Conservation (phyloP, 225 moss, liverwort and hornwort genomes). For the Rhytidiadelphus loreus region DNA sequence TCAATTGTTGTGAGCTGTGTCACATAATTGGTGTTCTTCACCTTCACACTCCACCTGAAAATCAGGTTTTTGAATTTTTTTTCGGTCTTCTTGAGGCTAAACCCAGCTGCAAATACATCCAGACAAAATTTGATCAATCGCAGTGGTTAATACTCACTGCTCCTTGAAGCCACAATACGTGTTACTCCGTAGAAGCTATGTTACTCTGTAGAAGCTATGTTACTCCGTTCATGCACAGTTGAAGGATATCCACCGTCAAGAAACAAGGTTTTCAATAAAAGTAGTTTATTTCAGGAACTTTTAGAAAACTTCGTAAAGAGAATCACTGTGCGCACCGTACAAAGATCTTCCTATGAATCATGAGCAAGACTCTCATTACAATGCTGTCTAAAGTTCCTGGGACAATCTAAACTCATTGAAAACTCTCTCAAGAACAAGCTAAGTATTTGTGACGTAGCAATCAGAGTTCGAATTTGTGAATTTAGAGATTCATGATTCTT, state of each 20-base stretch:
- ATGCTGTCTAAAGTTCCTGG: background rate
- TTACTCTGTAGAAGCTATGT: background rate
- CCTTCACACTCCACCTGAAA: constrained; percentile 37
- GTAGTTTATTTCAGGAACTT: background rate
- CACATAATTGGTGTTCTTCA: constrained; percentile 25
- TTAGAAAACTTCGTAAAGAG: background rate
- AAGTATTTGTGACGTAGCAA: background rate
- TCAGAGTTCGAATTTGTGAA: background rate
- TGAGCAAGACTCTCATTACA: background rate
- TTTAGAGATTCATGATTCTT: background rate
- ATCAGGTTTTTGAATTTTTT: constrained; percentile 19
- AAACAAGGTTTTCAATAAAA: background rate
- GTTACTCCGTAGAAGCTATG: background rate
- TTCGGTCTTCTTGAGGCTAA: constrained; percentile 11
- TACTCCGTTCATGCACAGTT: background rate
- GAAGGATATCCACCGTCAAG: background rate
- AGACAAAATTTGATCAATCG: background rate
- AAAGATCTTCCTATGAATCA: background rate
- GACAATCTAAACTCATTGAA: background rate
- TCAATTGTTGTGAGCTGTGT: constrained; percentile 25
- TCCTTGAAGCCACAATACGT: background rate
- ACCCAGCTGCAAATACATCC: constrained; percentile 12
- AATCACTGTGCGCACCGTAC: background rate
- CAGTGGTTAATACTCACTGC: background rate
- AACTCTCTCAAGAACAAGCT: background rate